These are phyloP conservation scores for Lachancea sp. DNA, from an alignment of 805 yeast genomes.

Conservation along the genomic window DNA sequence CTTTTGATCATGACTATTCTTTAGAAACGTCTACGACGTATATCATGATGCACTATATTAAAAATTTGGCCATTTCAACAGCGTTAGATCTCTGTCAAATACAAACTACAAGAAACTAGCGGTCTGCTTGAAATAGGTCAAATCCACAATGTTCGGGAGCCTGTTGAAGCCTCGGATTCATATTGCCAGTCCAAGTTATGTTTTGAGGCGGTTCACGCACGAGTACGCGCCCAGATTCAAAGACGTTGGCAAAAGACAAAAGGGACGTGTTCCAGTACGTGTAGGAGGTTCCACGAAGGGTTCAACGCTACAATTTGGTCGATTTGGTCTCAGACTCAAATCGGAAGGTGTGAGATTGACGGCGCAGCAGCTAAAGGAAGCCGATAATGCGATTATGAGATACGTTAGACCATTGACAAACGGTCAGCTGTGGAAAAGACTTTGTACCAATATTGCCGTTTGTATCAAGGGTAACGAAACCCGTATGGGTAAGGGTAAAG, in stretches of 20 bases:
- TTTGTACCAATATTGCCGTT: constrained; percentile 80
- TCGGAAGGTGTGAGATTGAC: constrained; percentile 82
- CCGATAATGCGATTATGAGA: constrained; percentile 80
- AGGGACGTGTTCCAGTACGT: constrained; percentile 91
- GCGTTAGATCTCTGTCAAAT: too few species aligned
- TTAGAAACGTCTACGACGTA: background rate
- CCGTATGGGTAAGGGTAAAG: constrained; percentile 99
- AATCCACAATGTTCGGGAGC: constrained; percentile 5
- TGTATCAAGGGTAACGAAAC: constrained; percentile 97
- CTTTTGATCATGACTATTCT: too few species aligned
- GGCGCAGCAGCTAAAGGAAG: constrained; percentile 85
- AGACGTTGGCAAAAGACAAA: constrained; percentile 64
- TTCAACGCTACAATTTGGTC: constrained; percentile 71
- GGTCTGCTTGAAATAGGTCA: too few species aligned
- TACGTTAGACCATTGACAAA: constrained; percentile 60
- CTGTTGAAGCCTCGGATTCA: background rate
- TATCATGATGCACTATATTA: background rate
- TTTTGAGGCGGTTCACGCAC: constrained; percentile 43
- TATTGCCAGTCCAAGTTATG: background rate
- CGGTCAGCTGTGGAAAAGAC: constrained; percentile 72
- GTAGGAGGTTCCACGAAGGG: constrained; percentile 94
- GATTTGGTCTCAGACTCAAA: constrained; percentile 78
- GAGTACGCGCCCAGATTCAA: constrained; percentile 75
- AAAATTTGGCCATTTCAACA: background rate
- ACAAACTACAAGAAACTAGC: too few species aligned